Percentiles rank a stretch among this genome's conserved stretches.
Evolutionary conservation across 2,329 filamentous ascomycete species (phyloP).

Genomic region (Macroventuria anomochaeta): DNA sequence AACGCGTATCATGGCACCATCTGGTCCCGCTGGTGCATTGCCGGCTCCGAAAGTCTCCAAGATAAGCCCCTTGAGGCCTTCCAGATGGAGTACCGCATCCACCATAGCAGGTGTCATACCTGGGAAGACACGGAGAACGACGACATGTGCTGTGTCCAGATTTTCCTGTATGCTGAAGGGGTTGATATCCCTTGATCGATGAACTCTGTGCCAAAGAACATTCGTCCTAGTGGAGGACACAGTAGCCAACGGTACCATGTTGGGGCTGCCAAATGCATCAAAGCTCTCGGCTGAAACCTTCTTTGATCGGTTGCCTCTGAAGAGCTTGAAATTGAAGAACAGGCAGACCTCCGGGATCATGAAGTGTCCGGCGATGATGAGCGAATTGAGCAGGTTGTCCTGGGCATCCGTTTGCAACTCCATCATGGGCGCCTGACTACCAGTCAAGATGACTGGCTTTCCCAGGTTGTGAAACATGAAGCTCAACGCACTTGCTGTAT

Average conservation of each 20-base stretch:
- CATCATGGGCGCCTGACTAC: conserved; percentile 77
- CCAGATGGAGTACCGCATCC: conserved; percentile 77
- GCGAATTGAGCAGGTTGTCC: conserved; percentile 85
- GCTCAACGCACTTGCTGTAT: conserved; percentile 86
- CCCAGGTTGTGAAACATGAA: conserved; percentile 93
- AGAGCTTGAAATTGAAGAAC: conserved; percentile 91
- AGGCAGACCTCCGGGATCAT: conserved; percentile 92
- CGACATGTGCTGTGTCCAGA: conserved; percentile 85
- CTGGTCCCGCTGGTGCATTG: conserved; percentile 83
- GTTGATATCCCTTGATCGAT: conserved; percentile 74
- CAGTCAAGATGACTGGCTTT: conserved; percentile 87
- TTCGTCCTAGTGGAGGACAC: conserved; percentile 82
- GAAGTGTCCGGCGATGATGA: conserved; percentile 91
- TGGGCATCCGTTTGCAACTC: conserved; percentile 89
- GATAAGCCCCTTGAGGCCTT: conserved; percentile 80
- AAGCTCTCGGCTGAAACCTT: conserved; percentile 89
- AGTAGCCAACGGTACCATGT: conserved; percentile 78
- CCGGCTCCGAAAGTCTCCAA: conserved; percentile 94
- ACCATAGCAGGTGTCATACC: conserved; percentile 95
- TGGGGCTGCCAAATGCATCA: conserved; percentile 88
- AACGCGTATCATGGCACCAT: conserved; percentile 79
- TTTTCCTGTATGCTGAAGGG: conserved; percentile 73
- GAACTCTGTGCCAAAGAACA: conserved; percentile 79
- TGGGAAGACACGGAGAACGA: conserved; percentile 87
- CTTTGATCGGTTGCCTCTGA: conserved; percentile 84